Percentiles rank a stretch among this genome's conserved stretches.
Evolutionary conservation across 108 stramenopile genomes (phyloP).

Genomic region (Skeletonema tropicum): DNA sequence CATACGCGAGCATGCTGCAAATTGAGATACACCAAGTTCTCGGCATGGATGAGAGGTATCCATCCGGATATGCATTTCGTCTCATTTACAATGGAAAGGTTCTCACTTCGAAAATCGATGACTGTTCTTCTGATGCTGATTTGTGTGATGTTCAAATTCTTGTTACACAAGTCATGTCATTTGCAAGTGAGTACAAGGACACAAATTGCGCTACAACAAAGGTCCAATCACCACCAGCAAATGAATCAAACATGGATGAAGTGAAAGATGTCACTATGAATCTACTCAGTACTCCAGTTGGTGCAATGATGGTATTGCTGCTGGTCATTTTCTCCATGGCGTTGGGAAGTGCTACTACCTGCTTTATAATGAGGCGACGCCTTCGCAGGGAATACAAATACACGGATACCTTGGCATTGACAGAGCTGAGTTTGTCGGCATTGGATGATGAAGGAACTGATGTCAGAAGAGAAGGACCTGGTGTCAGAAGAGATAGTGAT

Average conservation of each 20-base stretch:
- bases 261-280: constrained; percentile 19
- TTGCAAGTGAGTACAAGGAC: constrained; percentile 46
- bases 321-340: constrained; percentile 18
- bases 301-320: constrained; percentile 3
- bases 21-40: constrained; percentile 68
- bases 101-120: constrained; percentile 60
- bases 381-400: constrained; percentile 16
- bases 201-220: constrained; percentile 43
- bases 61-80: constrained; percentile 71
- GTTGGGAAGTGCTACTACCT: constrained; percentile 29
- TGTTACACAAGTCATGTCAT: constrained; percentile 42
- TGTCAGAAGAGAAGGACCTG: not conserved
- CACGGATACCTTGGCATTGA: not conserved
- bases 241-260: constrained; percentile 10
- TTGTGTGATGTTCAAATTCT: constrained; percentile 66
- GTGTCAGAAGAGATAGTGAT: not conserved
- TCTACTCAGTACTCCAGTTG: constrained; percentile 22
- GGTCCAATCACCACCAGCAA: not conserved
- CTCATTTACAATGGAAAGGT: constrained; percentile 79
- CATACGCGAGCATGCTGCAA: constrained; percentile 81
- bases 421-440: constrained; percentile 33
- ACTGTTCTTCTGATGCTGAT: constrained; percentile 54
- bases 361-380: constrained; percentile 16
- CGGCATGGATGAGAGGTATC: constrained; percentile 18
- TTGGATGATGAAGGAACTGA: constrained; percentile 12